Conservation (phyloP, 2,329 filamentous ascomycete genomes). For the Myriosclerotinia curreyana region DNA sequence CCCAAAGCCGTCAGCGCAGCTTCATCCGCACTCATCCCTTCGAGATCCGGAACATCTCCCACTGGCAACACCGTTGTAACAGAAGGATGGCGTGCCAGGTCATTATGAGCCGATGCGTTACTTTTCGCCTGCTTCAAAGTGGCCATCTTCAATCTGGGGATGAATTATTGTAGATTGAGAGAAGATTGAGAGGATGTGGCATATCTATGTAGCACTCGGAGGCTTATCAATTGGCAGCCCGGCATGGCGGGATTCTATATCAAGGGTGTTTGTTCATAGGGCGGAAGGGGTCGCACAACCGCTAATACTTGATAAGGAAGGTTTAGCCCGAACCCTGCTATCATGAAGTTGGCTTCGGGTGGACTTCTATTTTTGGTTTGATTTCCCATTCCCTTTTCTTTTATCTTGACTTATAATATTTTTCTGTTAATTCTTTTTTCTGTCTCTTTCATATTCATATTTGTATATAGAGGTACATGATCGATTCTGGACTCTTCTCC, state of each 20-base stretch:
- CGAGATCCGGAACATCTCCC: conserved; percentile 46
- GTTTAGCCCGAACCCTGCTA: conserved; percentile 17
- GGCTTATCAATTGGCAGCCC: not conserved
- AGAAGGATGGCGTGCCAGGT: conserved; percentile 23
- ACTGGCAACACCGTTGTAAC: conserved; percentile 52
- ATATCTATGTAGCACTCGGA: conserved; percentile 11
- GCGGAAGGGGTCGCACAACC: conserved; percentile 14
- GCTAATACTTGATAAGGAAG: conserved; percentile 17
- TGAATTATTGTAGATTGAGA: conserved; percentile 1
- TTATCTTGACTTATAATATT: not conserved
- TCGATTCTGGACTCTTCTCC: not conserved
- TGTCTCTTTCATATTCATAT: not conserved
- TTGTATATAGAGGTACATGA: not conserved
- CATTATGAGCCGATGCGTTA: conserved; percentile 24
- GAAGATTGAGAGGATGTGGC: not conserved
- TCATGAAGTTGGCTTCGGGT: conserved; percentile 8
- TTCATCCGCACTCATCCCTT: conserved; percentile 53
- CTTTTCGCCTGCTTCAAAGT: conserved; percentile 11
- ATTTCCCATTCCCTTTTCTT: not conserved
- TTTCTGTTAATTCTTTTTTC: not conserved
- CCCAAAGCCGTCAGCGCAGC: conserved; percentile 60
- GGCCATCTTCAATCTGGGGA: conserved; percentile 18
- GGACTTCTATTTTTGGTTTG: conserved; percentile 1
- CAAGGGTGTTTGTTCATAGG: conserved; percentile 1
- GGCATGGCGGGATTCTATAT: conserved; percentile 3